These are phyloP conservation scores for Paecilomyces sp. DNA, from an alignment of 2,329 filamentous ascomycete species.

Conservation along the genomic window DNA sequence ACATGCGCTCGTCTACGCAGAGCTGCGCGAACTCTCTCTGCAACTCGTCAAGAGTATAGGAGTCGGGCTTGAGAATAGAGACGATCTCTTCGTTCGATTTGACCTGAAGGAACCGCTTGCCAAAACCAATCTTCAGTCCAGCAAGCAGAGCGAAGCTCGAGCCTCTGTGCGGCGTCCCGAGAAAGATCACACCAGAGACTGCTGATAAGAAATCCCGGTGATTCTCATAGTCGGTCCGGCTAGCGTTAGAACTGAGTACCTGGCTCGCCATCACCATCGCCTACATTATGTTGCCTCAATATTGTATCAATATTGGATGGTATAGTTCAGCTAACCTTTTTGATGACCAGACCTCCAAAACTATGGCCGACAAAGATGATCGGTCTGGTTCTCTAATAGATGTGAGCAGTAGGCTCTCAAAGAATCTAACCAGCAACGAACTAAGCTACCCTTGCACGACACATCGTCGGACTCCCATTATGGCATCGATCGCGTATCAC, in stretches of 20 bases:
- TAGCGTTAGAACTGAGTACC: background rate
- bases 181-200: background rate
- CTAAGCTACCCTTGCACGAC: background rate
- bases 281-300: background rate
- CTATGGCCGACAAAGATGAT: background rate
- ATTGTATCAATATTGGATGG: background rate
- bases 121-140: background rate
- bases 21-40: background rate
- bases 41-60: background rate
- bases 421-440: background rate
- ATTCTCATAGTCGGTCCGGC: background rate
- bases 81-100: background rate
- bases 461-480: background rate
- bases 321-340: background rate
- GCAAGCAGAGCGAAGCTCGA: background rate
- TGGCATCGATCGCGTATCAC: background rate
- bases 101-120: background rate
- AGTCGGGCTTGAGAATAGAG: background rate
- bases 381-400: background rate
- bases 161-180: background rate
- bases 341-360: background rate
- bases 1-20: background rate
- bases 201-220: background rate
- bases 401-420: background rate
- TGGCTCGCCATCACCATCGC: background rate